Evolutionary conservation across 2,329 filamentous ascomycete genomes (phyloP).

Genomic region (Fusarium pilosicola): DNA sequence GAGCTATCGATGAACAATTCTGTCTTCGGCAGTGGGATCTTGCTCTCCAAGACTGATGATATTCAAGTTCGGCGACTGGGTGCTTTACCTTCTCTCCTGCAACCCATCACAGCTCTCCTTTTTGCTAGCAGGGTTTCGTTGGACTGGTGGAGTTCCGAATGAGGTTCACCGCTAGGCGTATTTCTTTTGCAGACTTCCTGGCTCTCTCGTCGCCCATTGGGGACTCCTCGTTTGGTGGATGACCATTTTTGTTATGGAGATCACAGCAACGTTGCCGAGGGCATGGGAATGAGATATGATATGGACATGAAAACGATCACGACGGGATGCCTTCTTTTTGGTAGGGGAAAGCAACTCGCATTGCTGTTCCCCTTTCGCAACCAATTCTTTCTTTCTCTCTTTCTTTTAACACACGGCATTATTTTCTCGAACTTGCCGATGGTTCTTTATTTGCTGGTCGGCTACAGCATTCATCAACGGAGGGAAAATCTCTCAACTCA

Average conservation of each 20-base stretch:
- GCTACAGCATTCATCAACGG: constrained; percentile 21
- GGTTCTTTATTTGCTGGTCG: constrained; percentile 6
- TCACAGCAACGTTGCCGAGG: constrained; percentile 47
- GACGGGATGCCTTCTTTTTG: constrained; percentile 26
- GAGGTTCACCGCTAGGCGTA: constrained; percentile 16
- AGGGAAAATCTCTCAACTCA: constrained; percentile 24
- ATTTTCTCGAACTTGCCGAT: background rate
- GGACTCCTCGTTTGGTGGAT: constrained; percentile 9
- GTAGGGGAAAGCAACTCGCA: background rate
- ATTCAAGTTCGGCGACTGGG: constrained; percentile 59
- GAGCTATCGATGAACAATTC: constrained; percentile 62
- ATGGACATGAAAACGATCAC: constrained; percentile 34
- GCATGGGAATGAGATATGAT: constrained; percentile 44
- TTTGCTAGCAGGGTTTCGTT: constrained; percentile 58
- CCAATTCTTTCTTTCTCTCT: constrained; percentile 9
- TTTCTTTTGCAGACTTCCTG: constrained; percentile 10
- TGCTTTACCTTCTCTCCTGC: constrained; percentile 59
- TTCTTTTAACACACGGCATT: constrained; percentile 18
- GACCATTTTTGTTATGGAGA: constrained; percentile 23
- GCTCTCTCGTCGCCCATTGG: constrained; percentile 4
- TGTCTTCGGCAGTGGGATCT: constrained; percentile 62
- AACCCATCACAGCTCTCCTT: constrained; percentile 61
- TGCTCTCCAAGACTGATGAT: constrained; percentile 52
- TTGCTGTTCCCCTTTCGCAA: background rate
- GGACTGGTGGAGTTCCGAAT: constrained; percentile 51